Percentiles rank a stretch among this genome's conserved stretches.
Evolutionary conservation across 2,329 filamentous ascomycete species (phyloP).

Genomic region (Colletotrichum falcatum): DNA sequence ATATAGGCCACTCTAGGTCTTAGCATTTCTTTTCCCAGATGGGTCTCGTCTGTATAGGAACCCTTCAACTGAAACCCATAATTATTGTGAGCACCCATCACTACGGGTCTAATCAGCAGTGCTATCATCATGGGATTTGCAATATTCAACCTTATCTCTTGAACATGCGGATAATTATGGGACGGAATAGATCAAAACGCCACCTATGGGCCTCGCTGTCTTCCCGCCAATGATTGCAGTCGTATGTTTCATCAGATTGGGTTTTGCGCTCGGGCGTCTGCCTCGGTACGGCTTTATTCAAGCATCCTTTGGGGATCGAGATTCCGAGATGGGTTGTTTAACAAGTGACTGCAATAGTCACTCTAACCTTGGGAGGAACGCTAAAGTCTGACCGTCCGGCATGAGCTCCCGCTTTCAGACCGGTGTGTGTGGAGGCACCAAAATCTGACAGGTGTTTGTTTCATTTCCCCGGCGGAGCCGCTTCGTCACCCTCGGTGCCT

Average conservation of each 20-base stretch:
- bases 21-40: background rate
- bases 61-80: background rate
- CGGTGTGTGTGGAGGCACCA: background rate
- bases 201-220: background rate
- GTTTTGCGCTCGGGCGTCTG: background rate
- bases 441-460: background rate
- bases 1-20: background rate
- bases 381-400: background rate
- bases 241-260: rapidly evolving
- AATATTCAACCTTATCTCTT: background rate
- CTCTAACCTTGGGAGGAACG: background rate
- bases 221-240: background rate
- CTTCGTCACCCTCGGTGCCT: slow-evolving; percentile 2
- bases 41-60: background rate
- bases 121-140: no score
- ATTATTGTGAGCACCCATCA: background rate
- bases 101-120: background rate
- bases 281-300: no score
- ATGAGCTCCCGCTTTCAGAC: background rate
- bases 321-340: background rate
- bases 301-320: background rate
- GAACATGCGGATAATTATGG: background rate
- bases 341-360: background rate
- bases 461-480: background rate
- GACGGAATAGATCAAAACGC: background rate